These are phyloP conservation scores for Fraxinus velutina DNA, from an alignment of 305 asterid genomes.

Conservation along the genomic window DNA sequence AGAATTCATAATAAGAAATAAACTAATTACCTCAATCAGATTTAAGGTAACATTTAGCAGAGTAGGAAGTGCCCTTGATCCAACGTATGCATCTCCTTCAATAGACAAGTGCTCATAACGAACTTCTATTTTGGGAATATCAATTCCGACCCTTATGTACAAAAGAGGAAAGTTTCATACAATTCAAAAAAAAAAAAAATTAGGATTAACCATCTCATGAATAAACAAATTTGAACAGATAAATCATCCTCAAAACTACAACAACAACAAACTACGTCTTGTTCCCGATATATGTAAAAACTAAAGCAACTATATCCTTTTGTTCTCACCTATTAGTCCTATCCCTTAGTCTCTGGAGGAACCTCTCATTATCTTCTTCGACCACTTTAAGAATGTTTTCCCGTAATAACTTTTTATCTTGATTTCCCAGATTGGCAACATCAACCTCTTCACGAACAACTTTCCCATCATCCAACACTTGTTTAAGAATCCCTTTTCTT, in stretches of 20 bases:
- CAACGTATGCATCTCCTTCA: constrained; percentile 72
- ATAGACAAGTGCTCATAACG: constrained; percentile 65
- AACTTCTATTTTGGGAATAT: constrained; percentile 81
- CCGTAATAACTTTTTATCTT: constrained; percentile 56
- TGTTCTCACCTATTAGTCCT: constrained; percentile 73
- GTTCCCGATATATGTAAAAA: neutral
- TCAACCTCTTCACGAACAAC: constrained; percentile 44
- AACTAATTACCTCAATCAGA: constrained; percentile 54
- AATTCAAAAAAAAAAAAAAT: neutral
- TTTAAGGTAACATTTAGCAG: constrained; percentile 66
- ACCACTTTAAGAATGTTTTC: constrained; percentile 62
- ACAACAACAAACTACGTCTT: neutral
- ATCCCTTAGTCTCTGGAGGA: constrained; percentile 65
- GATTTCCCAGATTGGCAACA: constrained; percentile 55
- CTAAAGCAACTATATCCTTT: neutral
- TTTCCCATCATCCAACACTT: constrained; percentile 65
- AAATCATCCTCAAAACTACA: neutral
- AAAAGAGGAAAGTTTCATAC: constrained; percentile 4
- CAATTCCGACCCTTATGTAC: constrained; percentile 67
- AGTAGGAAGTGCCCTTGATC: constrained; percentile 94
- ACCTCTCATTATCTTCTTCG: constrained; percentile 87
- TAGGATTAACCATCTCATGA: neutral
- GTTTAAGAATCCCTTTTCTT: constrained; percentile 66
- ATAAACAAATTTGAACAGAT: neutral
- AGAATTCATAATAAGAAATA: neutral